These are phyloP conservation scores for Serendipita indica DNA, from an alignment of 768 basidiomycete species.

Conservation along the genomic window DNA sequence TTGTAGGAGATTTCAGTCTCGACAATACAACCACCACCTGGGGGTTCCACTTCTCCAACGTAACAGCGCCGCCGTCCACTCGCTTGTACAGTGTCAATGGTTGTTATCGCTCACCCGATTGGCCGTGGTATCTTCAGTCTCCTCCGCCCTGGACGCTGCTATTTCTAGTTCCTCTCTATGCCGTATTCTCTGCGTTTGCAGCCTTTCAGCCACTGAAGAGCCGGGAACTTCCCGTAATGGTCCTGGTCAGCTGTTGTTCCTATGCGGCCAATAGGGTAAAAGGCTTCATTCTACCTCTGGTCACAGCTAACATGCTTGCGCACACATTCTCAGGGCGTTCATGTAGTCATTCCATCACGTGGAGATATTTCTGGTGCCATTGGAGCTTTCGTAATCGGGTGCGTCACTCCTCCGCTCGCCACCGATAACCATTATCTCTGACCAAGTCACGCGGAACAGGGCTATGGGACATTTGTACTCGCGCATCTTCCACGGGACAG, in stretches of 20 bases:
- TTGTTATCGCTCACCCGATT: conserved; percentile 51
- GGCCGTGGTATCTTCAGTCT: conserved; percentile 64
- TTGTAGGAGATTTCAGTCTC: conserved; percentile 54
- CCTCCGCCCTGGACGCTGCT: conserved; percentile 68
- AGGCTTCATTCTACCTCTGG: no score
- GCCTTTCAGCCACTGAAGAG: conserved; percentile 65
- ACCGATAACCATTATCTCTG: neutral
- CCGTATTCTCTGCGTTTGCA: conserved; percentile 51
- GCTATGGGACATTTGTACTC: conserved; percentile 70
- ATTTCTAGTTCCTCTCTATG: conserved; percentile 62
- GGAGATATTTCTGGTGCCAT: conserved; percentile 74
- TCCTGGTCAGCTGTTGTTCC: conserved; percentile 63
- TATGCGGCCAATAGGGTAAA: conserved; percentile 52
- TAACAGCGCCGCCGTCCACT: conserved; percentile 19
- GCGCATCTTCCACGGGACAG: conserved; percentile 67
- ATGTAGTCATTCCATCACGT: neutral
- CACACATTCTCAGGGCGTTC: neutral
- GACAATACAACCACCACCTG: conserved; percentile 29
- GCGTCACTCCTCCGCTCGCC: neutral
- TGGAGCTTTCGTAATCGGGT: conserved; percentile 70
- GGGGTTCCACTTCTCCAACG: neutral
- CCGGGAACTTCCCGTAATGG: conserved; percentile 67
- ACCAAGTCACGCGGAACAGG: neutral
- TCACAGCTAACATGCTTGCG: neutral
- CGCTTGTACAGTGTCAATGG: conserved; percentile 38